A percentile compares a stretch with the other conserved stretches of the same genome.
These are phyloP conservation scores for Lactuca sativa DNA, from an alignment of 129 eudicot genomes.

Conservation along the genomic window DNA sequence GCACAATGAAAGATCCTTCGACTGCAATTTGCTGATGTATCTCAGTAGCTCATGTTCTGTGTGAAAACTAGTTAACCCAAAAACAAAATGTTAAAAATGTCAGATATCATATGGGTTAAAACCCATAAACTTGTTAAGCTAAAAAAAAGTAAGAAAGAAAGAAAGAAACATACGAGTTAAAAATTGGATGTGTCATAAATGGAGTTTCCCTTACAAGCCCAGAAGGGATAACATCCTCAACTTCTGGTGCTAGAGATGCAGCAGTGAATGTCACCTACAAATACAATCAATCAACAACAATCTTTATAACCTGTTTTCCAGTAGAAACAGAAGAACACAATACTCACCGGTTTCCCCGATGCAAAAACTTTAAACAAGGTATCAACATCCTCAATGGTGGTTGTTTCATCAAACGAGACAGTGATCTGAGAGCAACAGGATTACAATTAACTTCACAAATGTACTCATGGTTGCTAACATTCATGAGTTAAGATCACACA, in stretches of 20 bases:
- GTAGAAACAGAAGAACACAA: background rate
- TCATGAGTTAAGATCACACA: no score
- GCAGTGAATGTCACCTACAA: constrained; percentile 79
- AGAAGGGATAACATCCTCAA: constrained; percentile 61
- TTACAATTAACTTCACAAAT: no score
- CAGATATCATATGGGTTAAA: no score
- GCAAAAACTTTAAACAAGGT: constrained; percentile 79
- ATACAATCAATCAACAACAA: constrained; percentile 10
- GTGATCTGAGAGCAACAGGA: constrained; percentile 53
- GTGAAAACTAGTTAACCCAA: constrained; percentile 46
- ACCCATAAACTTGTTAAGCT: no score
- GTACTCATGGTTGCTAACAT: no score
- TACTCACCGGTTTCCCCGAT: constrained; percentile 71
- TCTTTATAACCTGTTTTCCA: background rate
- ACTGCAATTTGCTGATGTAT: constrained; percentile 74
- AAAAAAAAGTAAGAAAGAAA: constrained; percentile 14
- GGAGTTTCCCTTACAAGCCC: constrained; percentile 83
- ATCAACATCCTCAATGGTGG: constrained; percentile 91
- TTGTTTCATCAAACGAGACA: constrained; percentile 86
- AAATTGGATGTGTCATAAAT: constrained; percentile 68
- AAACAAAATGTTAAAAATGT: no score
- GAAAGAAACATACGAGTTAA: constrained; percentile 65
- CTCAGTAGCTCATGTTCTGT: constrained; percentile 98
- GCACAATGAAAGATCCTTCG: constrained; percentile 91
- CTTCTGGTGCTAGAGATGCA: constrained; percentile 81